A percentile compares a stretch with the other conserved stretches of the same genome.
These are phyloP conservation scores for Penicillium coffeae DNA, from an alignment of 495 filamentous ascomycete species.

Conservation along the genomic window DNA sequence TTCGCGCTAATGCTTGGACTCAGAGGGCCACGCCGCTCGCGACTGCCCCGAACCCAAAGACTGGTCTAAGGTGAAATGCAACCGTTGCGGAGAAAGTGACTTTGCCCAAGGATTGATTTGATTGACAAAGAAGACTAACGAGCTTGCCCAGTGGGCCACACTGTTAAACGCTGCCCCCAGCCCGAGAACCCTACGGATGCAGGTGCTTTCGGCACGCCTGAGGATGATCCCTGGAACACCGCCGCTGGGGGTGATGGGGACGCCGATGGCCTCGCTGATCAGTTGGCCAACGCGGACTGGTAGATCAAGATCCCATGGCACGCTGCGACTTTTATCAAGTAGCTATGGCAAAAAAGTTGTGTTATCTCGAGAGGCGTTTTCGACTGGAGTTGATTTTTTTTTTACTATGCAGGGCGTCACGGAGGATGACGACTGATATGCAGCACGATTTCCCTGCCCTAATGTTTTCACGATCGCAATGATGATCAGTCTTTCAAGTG, in stretches of 20 bases:
- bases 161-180: constrained; percentile 55
- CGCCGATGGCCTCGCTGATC: background rate
- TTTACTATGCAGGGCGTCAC: too few relatives aligned
- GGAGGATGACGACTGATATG: too few relatives aligned
- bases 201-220: background rate
- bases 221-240: background rate
- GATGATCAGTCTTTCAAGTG: too few relatives aligned
- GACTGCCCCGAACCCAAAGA: constrained; percentile 77
- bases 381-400: too few relatives aligned
- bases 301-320: too few relatives aligned
- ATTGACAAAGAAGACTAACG: constrained; percentile 2
- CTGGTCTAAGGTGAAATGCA: constrained; percentile 71
- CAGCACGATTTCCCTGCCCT: too few relatives aligned
- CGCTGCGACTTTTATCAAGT: too few relatives aligned
- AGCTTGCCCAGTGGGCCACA: constrained; percentile 59
- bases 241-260: too few relatives aligned
- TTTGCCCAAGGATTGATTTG: constrained; percentile 2
- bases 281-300: background rate
- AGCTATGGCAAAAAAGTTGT: too few relatives aligned
- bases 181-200: constrained; percentile 21
- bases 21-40: constrained; percentile 63
- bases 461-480: too few relatives aligned
- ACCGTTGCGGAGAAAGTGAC: constrained; percentile 67
- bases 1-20: background rate
- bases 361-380: too few relatives aligned